These are phyloP conservation scores for Colletotrichum sp. DNA, from an alignment of 2,329 filamentous ascomycete species.

Conservation along the genomic window DNA sequence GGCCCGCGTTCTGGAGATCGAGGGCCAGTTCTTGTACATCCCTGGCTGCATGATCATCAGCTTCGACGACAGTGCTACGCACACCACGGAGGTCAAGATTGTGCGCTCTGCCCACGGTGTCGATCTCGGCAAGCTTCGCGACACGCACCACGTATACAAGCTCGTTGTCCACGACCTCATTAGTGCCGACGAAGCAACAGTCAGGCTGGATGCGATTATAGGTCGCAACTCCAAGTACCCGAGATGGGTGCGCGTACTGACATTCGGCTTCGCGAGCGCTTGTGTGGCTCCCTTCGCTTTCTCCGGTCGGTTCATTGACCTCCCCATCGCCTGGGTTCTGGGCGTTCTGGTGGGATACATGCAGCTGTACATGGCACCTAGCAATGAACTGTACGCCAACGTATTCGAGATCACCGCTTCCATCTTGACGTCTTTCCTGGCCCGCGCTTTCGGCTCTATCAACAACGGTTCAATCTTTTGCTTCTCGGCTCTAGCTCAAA, in stretches of 20 bases:
- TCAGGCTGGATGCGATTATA: slow-evolving; percentile 62
- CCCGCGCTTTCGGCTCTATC: slow-evolving; percentile 73
- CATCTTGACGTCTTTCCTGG: slow-evolving; percentile 70
- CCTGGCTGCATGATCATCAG: slow-evolving; percentile 95
- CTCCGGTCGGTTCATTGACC: slow-evolving; percentile 75
- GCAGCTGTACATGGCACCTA: slow-evolving; percentile 76
- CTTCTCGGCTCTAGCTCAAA: slow-evolving; percentile 74
- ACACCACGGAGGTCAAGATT: slow-evolving; percentile 82
- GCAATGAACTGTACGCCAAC: slow-evolving; percentile 71
- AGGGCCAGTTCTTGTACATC: slow-evolving; percentile 88
- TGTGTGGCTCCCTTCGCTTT: slow-evolving; percentile 84
- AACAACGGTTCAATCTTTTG: slow-evolving; percentile 64
- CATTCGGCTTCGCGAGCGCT: slow-evolving; percentile 79
- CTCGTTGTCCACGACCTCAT: slow-evolving; percentile 81
- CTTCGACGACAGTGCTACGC: slow-evolving; percentile 76
- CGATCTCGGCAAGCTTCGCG: slow-evolving; percentile 75
- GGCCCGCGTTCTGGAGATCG: slow-evolving; percentile 84
- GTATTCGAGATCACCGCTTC: slow-evolving; percentile 60
- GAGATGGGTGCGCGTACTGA: slow-evolving; percentile 60
- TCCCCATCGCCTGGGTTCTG: slow-evolving; percentile 78
- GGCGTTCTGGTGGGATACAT: slow-evolving; percentile 76
- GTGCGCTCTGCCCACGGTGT: slow-evolving; percentile 72
- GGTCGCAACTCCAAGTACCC: slow-evolving; percentile 47
- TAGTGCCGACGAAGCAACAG: slow-evolving; percentile 72
- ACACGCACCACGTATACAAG: slow-evolving; percentile 80